These are phyloP conservation scores for Mucor saturninus DNA, from an alignment of 371 early-diverging fungal genomes.

Conservation along the genomic window DNA sequence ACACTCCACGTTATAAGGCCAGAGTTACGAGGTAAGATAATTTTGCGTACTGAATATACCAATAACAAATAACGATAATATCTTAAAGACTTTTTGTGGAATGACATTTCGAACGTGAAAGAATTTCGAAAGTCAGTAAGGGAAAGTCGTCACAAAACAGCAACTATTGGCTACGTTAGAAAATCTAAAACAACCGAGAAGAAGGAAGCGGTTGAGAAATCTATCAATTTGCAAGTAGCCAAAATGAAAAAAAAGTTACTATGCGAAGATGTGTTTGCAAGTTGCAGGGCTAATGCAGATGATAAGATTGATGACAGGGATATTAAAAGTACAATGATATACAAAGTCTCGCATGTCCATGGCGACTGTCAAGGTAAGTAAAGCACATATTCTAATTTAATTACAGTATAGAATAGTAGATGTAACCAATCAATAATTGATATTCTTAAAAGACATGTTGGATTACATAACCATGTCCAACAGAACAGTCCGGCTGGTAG, in stretches of 20 bases:
- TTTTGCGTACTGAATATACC: no score
- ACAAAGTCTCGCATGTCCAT: neutral
- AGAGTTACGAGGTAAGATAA: no score
- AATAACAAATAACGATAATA: no score
- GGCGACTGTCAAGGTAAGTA: slow-evolving; percentile 13
- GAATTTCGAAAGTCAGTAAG: no score
- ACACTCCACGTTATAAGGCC: no score
- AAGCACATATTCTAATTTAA: neutral
- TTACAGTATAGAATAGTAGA: no score
- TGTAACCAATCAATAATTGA: no score
- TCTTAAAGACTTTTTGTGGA: no score
- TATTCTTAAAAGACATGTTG: slow-evolving; percentile 5
- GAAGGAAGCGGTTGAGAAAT: neutral
- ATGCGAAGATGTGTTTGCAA: slow-evolving; percentile 1
- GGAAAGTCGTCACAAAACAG: no score
- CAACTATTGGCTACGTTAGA: slow-evolving; percentile 26
- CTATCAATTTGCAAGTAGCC: slow-evolving; percentile 3
- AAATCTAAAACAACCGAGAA: slow-evolving; percentile 17
- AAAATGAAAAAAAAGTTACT: slow-evolving; percentile 2
- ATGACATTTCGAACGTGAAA: no score
- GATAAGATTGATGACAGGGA: slow-evolving; percentile 1
- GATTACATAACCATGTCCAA: slow-evolving; percentile 7
- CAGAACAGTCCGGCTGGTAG: slow-evolving; percentile 9
- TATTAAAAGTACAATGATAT: neutral
- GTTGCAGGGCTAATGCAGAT: slow-evolving; percentile 3